Evolutionary conservation across 148 eudicot genomes (phyloP).

Genomic region (Amaranthus hypochondriacus): DNA sequence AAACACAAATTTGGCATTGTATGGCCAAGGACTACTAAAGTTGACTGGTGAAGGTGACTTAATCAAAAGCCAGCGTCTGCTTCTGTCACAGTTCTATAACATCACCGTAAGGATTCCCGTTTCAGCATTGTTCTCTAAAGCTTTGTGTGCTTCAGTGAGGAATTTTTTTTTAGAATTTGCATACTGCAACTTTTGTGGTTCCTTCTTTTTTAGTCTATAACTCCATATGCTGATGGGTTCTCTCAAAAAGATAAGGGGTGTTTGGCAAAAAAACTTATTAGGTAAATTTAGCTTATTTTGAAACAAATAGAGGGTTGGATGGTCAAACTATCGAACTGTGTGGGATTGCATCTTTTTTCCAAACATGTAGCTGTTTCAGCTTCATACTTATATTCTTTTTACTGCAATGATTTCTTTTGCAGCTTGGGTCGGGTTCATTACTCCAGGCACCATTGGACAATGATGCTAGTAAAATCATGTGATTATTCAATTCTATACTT

Average conservation of each 20-base stretch:
- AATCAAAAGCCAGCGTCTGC: slow-evolving; percentile 72
- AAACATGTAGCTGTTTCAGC: not conserved
- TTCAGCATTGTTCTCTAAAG: not conserved
- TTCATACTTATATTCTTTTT: slow-evolving; percentile 1
- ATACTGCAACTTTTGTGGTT: not conserved
- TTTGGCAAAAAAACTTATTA: not conserved
- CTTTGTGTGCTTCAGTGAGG: slow-evolving; percentile 1
- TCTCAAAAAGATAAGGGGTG: not conserved
- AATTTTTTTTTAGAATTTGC: not conserved
- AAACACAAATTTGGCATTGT: slow-evolving; percentile 69
- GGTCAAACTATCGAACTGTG: not conserved
- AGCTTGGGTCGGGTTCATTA: slow-evolving; percentile 82
- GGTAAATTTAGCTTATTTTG: no score
- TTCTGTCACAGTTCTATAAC: slow-evolving; percentile 72
- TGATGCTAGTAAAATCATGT: slow-evolving; percentile 64
- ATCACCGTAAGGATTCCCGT: slow-evolving; percentile 56
- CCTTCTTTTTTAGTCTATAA: not conserved
- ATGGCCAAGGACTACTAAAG: slow-evolving; percentile 71
- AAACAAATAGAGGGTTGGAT: no score
- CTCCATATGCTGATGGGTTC: not conserved
- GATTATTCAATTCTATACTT: slow-evolving; percentile 29
- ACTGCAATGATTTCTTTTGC: slow-evolving; percentile 15
- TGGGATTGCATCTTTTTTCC: not conserved
- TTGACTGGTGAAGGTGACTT: slow-evolving; percentile 74
- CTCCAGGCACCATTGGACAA: slow-evolving; percentile 86